Evolutionary conservation across 2,329 filamentous ascomycete genomes (phyloP).

Genomic region (Pestalotiopsis sp.): DNA sequence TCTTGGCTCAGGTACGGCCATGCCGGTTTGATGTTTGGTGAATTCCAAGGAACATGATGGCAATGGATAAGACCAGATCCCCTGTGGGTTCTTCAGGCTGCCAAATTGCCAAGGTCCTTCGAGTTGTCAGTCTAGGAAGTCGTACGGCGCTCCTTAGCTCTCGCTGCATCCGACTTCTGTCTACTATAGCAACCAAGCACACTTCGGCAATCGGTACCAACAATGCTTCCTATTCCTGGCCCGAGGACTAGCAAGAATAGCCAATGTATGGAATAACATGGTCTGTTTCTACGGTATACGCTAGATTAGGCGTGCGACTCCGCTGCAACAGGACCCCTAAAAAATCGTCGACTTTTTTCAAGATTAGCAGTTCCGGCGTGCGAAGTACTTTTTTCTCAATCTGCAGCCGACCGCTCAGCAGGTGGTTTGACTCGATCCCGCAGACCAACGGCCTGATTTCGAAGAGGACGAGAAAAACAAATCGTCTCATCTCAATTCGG

Average conservation of each 20-base stretch:
- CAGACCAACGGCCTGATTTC: background rate
- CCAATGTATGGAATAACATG: background rate
- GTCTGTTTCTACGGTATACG: background rate
- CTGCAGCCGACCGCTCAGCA: background rate
- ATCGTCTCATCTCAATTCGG: constrained; percentile 2
- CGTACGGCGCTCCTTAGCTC: no score
- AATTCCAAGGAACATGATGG: no score
- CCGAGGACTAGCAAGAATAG: background rate
- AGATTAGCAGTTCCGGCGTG: background rate
- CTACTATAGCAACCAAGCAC: background rate
- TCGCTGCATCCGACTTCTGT: no score
- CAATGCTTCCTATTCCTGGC: background rate
- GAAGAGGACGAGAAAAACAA: background rate
- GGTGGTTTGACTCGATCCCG: background rate
- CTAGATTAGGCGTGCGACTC: background rate
- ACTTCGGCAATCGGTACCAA: background rate
- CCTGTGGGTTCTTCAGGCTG: background rate
- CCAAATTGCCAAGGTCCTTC: background rate
- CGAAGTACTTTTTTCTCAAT: background rate
- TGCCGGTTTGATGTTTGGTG: background rate
- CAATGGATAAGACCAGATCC: no score
- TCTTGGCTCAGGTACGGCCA: background rate
- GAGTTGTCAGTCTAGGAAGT: no score
- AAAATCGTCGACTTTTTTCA: background rate
- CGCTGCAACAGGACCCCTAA: background rate